phyloP scores from a whole-genome alignment of 2,329 filamentous ascomycete genomes.

The Cladosporium halotolerans region DNA sequence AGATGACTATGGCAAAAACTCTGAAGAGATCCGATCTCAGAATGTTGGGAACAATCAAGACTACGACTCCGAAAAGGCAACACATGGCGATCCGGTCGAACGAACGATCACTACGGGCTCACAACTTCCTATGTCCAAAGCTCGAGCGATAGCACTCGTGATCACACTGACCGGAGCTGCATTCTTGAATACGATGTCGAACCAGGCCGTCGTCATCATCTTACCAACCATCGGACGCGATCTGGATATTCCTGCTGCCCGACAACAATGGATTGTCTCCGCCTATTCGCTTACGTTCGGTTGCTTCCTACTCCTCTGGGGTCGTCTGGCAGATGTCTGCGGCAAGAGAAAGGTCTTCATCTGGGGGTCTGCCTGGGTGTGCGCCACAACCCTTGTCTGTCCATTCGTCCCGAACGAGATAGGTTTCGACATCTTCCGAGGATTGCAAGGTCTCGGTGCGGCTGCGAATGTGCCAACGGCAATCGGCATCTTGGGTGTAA shows the following conservation, averaged over 20 bases:
- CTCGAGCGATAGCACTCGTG: constrained; percentile 25
- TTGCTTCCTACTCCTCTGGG: constrained; percentile 63
- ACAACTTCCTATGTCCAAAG: constrained; percentile 21
- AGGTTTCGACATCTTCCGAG: constrained; percentile 60
- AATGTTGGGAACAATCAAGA: not conserved
- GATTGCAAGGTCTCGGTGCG: constrained; percentile 60
- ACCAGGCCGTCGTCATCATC: constrained; percentile 31
- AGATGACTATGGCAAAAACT: not conserved
- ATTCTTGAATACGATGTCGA: constrained; percentile 28
- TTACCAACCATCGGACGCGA: constrained; percentile 28
- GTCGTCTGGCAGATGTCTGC: constrained; percentile 60
- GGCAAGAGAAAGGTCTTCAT: constrained; percentile 62
- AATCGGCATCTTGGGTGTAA: constrained; percentile 62
- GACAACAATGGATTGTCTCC: constrained; percentile 55
- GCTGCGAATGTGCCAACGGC: constrained; percentile 66
- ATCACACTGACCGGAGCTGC: constrained; percentile 26
- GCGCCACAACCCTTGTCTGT: constrained; percentile 52
- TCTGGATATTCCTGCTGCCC: constrained; percentile 27
- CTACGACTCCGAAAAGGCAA: constrained; percentile 1
- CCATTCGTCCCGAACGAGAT: constrained; percentile 63
- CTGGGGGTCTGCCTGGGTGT: constrained; percentile 57
- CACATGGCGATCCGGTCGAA: not conserved
- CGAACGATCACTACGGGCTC: constrained; percentile 14
- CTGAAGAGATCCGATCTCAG: not conserved
- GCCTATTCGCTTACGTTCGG: constrained; percentile 61